Evolutionary conservation across 176 grass and related monocot genomes (phyloP), one percentile per base, ranked within the genome.

Genomic region (Carex kokanica): DNA sequence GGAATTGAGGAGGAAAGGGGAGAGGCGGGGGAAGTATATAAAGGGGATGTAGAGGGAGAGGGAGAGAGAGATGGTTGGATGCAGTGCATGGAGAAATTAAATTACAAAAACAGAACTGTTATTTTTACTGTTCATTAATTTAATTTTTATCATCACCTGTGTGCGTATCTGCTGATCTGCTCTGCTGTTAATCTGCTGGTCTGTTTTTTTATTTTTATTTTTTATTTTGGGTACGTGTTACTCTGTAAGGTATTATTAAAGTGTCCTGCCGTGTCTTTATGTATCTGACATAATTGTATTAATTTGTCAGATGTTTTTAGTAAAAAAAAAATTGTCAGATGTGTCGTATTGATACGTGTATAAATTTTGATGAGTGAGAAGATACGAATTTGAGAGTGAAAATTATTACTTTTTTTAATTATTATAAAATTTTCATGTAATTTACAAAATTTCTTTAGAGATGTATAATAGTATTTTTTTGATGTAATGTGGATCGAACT

Each of bases 11-110:
- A 85, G 84, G 70, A 70, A 69, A 73, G 51, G 17, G 4, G 41
- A n/a, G 54, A 14, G 25, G 1, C 23, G 38, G 21, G 4, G 54
- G n/a, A 40, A 21, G 34, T 13, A 31, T 92, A 87, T 92, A 92
- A 90, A 85, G 31, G 14, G 65, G 8, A 1, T 47, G 43, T 1
- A 29, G 5, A 63, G 74, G 67, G 13, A 45, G 1, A 25, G 79
- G 24, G 43, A 23, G 60, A 45, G 62, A 54, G 17, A 68, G 20
- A 45, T 16, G 17, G 17, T 29, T 60, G 80, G 86, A 89, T 85
- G 38, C 86, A 89, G 4, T 43, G 58, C 23, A 38, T 2, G 84
- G 65, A 15, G 45, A 85, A 85, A 83, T 68, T 68, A 68, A 68
- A 68, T 75, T 83, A 64, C 81, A 55, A 78, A 75, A 77, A 56